Evolutionary conservation across 164 flowering plant genomes (phyloP).

Genomic region (Chimonanthus praecox): DNA sequence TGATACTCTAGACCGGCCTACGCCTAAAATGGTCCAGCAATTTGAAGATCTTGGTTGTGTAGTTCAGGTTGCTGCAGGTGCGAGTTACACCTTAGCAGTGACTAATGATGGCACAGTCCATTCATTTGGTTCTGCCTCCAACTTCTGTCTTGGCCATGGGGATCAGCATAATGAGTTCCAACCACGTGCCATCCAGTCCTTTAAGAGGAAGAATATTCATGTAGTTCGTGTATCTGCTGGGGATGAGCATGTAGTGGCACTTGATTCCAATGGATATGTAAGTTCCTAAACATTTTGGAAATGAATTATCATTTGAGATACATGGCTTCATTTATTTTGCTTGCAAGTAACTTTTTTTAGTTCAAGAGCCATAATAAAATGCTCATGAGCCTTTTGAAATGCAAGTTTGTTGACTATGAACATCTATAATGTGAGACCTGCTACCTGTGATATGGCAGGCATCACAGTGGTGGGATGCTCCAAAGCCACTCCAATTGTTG

Average conservation of each 20-base stretch:
- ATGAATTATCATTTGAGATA: background rate
- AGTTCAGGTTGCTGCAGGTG: conserved; percentile 83
- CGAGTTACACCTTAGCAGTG: conserved; percentile 70
- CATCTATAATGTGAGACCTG: no score
- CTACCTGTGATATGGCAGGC: no score
- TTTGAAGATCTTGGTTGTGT: conserved; percentile 50
- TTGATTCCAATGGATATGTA: conserved; percentile 87
- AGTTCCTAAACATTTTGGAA: conserved; percentile 22
- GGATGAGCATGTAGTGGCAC: conserved; percentile 95
- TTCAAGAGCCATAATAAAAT: background rate
- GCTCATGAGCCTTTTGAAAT: background rate
- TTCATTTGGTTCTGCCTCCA: conserved; percentile 89
- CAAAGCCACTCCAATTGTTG: no score
- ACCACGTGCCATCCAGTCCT: conserved; percentile 66
- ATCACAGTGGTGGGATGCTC: no score
- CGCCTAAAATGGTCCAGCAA: conserved; percentile 54
- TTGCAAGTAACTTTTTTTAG: background rate
- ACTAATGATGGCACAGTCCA: conserved; percentile 59
- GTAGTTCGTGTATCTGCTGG: conserved; percentile 82
- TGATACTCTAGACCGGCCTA: conserved; percentile 64
- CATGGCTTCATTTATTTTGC: background rate
- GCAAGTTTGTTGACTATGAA: background rate
- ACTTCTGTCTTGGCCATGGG: conserved; percentile 96
- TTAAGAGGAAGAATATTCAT: conserved; percentile 66
- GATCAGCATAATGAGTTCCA: conserved; percentile 74